Conservation (phyloP, 139 green algal species). For the Chlorella vulgaris region DNA sequence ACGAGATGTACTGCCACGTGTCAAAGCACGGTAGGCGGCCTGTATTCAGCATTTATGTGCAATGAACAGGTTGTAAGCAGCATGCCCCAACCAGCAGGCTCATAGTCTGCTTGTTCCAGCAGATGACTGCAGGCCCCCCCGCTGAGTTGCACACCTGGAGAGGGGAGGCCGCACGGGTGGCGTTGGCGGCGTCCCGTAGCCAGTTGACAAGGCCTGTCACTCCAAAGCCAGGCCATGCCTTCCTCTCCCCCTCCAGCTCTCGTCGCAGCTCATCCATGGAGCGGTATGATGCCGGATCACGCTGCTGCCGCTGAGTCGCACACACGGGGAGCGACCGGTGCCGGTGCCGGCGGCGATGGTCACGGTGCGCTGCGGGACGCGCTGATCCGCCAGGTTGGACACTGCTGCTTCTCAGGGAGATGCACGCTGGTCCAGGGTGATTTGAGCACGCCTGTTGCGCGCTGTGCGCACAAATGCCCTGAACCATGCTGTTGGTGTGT, state of each 20-base stretch:
- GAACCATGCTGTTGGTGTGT: too few relatives aligned
- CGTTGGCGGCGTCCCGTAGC: constrained; percentile 2
- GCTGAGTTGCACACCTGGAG: constrained; percentile 7
- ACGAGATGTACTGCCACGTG: too few relatives aligned
- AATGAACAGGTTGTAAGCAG: constrained; percentile 6
- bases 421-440: too few relatives aligned
- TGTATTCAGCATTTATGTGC: too few relatives aligned
- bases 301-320: constrained; percentile 10
- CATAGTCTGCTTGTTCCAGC: background rate
- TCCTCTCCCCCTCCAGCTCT: constrained; percentile 2
- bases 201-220: constrained; percentile 20
- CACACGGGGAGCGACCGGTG: background rate
- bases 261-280: constrained; percentile 19
- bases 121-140: background rate
- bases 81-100: background rate
- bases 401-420: too few relatives aligned
- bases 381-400: too few relatives aligned
- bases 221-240: background rate
- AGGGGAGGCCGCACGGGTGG: background rate
- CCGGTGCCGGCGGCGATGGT: background rate
- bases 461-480: too few relatives aligned
- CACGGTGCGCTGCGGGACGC: background rate
- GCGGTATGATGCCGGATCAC: background rate
- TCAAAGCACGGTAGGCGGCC: too few relatives aligned
- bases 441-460: too few relatives aligned